Evolutionary conservation across 169 alveolate genomes (phyloP).

Genomic region (Cyclospora cayetanensis): DNA sequence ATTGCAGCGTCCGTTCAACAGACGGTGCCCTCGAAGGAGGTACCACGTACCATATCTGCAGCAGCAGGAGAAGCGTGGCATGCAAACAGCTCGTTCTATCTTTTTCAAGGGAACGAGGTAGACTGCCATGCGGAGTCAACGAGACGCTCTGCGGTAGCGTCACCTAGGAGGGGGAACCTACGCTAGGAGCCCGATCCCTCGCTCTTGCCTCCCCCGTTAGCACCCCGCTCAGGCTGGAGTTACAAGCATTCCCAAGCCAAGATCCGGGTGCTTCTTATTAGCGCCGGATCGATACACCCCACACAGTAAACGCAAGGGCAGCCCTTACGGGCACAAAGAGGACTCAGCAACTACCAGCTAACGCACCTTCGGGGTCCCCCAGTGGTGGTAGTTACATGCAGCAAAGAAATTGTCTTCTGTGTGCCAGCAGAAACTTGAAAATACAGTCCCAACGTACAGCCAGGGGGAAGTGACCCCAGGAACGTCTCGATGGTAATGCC

Average conservation of each 20-base stretch:
- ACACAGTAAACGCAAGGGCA: no score
- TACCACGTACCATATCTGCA: constrained; percentile 91
- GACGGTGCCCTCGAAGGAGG: constrained; percentile 87
- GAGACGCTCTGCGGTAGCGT: no score
- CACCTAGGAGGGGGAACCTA: no score
- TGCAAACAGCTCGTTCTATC: not conserved
- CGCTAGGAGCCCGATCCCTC: no score
- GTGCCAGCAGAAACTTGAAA: constrained; percentile 96
- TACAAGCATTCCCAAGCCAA: no score
- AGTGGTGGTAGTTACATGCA: constrained; percentile 93
- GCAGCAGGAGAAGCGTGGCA: not conserved
- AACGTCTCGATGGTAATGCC: constrained; percentile 80
- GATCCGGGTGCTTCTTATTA: no score
- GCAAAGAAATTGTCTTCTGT: constrained; percentile 95
- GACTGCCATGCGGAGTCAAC: no score
- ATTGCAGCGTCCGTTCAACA: constrained; percentile 86
- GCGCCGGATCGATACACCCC: no score
- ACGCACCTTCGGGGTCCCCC: constrained; percentile 92
- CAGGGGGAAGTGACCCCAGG: constrained; percentile 95
- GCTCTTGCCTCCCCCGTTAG: no score
- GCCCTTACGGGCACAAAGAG: no score
- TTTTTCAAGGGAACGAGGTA: no score
- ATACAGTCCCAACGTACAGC: constrained; percentile 92
- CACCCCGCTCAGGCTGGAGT: not conserved
- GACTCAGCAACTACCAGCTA: no score